These are phyloP conservation scores for Amanita phalloides DNA, from an alignment of 768 basidiomycete genomes.

Conservation along the genomic window DNA sequence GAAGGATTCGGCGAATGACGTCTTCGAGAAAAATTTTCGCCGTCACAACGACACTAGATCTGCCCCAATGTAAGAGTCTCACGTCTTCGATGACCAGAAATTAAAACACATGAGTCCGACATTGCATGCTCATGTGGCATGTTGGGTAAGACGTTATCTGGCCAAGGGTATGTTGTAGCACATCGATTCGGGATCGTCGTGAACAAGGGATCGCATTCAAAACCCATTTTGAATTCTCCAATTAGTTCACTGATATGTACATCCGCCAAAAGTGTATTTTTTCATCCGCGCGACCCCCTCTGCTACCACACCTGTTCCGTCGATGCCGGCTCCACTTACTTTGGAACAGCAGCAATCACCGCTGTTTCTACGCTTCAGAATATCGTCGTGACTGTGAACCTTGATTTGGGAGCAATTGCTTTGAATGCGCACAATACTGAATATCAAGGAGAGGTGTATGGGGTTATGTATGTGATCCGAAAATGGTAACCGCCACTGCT, in stretches of 20 bases:
- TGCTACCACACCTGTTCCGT: constrained; percentile 38
- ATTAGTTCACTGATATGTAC: background rate
- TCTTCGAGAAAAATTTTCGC: background rate
- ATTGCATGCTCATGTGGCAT: background rate
- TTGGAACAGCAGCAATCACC: constrained; percentile 93
- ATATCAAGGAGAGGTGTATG: constrained; percentile 94
- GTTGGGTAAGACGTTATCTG: background rate
- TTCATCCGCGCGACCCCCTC: too few species aligned
- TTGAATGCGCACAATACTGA: constrained; percentile 97
- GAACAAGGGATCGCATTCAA: background rate
- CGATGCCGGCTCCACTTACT: constrained; percentile 65
- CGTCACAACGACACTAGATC: background rate
- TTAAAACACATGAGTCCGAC: background rate
- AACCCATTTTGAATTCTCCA: background rate
- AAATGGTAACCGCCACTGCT: too few species aligned
- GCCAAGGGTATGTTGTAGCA: background rate
- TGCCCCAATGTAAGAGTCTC: background rate
- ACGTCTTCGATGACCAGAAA: background rate
- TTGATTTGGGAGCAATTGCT: constrained; percentile 99
- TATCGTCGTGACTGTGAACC: constrained; percentile 97
- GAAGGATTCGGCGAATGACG: background rate
- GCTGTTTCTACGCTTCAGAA: constrained; percentile 99
- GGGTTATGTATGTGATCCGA: too few species aligned
- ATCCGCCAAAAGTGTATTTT: too few species aligned
- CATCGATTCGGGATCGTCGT: background rate